Evolutionary conservation across 768 basidiomycete genomes (phyloP), one percentile per base, ranked within the genome.

Genomic region (Kwoniella sp.): DNA sequence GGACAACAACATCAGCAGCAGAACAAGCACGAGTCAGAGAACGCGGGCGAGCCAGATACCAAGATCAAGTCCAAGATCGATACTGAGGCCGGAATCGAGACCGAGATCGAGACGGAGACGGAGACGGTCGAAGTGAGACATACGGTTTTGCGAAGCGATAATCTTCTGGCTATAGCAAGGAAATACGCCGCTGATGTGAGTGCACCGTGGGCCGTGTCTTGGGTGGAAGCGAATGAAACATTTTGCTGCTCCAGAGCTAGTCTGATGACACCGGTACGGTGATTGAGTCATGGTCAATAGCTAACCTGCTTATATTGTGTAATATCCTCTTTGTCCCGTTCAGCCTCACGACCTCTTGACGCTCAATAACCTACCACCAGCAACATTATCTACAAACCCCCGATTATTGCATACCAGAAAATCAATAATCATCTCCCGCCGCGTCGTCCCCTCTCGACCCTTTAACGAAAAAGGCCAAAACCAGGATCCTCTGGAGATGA

Each of bases 171-270:
- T 4, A 67, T 79, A 13, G 65, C 77, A 1, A 57, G 67, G 29
- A 59, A 56, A 25, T 79, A 79, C 56, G 74, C 68, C 2, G 67
- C 72, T 9, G 78, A 79, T 63, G 78, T 79, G 68, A 75, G 78
- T 75, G 48, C 6, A 33, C n/a, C n/a, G n/a, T n/a, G n/a, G n/a
- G n/a, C n/a, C n/a, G n/a, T n/a, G n/a, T n/a, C n/a, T n/a, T n/a
- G n/a, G n/a, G n/a, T n/a, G n/a, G n/a, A n/a, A n/a, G n/a, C n/a
- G n/a, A n/a, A n/a, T n/a, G n/a, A n/a, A n/a, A n/a, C n/a, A n/a
- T n/a, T n/a, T n/a, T n/a, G n/a, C n/a, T n/a, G n/a, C n/a, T n/a
- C n/a, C n/a, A n/a, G n/a, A n/a, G n/a, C n/a, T n/a, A n/a, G n/a
- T n/a, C n/a, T n/a, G n/a, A n/a, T n/a, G n/a, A n/a, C n/a, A n/a